Percentiles rank a stretch among this genome's conserved stretches.
Evolutionary conservation across 2,329 filamentous ascomycete species (phyloP).

Genomic region (Ophiostoma himal-ulmi): DNA sequence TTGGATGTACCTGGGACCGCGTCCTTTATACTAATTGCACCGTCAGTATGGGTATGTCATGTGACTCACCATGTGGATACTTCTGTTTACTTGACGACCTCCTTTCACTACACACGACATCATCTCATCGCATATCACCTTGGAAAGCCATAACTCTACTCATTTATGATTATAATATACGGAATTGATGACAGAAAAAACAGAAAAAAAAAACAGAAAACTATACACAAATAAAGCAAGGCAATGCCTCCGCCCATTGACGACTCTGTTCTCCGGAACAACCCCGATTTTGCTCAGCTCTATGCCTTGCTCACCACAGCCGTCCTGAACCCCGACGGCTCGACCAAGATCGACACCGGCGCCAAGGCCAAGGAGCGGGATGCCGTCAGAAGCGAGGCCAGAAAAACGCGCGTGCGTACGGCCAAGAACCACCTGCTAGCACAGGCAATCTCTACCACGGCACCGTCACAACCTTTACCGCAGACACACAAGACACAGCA

Average conservation of each 20-base stretch:
- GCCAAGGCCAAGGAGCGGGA: conserved; percentile 39
- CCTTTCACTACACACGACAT: neutral
- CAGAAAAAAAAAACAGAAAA: neutral
- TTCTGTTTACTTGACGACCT: neutral
- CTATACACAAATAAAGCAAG: neutral
- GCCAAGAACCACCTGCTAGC: conserved; percentile 49
- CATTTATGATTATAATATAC: neutral
- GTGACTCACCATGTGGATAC: too few relatives aligned
- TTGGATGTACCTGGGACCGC: too few relatives aligned
- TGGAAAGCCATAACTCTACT: neutral
- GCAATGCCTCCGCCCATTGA: conserved; percentile 47
- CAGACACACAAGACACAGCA: conserved; percentile 25
- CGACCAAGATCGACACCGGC: conserved; percentile 48
- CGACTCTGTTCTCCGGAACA: conserved; percentile 46
- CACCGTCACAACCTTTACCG: conserved; percentile 33
- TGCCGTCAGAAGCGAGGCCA: conserved; percentile 46
- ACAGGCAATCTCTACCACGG: conserved; percentile 44
- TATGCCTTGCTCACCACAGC: conserved; percentile 50
- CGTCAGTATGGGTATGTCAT: too few relatives aligned
- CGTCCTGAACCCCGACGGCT: conserved; percentile 53
- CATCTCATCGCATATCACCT: too few relatives aligned
- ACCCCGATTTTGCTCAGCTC: conserved; percentile 56
- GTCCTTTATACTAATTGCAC: too few relatives aligned
- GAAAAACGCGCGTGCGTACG: conserved; percentile 42
- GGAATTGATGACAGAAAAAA: neutral